A percentile compares a stretch with the other conserved stretches of the same genome.
Evolutionary conservation across 257 asterid genomes (phyloP).

Genomic region (Gardenia jasminoides): DNA sequence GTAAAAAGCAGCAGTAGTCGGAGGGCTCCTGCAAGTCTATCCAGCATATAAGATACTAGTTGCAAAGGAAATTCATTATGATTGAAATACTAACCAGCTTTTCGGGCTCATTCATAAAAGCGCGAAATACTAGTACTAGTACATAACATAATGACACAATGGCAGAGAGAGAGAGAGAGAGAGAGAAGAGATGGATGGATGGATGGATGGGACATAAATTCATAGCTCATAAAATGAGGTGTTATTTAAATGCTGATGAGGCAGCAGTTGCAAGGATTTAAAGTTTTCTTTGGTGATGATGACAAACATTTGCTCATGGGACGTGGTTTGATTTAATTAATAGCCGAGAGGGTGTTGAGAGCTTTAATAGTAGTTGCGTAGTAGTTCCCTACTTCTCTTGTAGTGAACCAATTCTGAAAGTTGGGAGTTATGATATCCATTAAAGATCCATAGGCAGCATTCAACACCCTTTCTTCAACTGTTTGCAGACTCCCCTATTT

Average conservation of each 20-base stretch:
- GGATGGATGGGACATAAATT: constrained; percentile 14
- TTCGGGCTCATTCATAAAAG: constrained; percentile 5
- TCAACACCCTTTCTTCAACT: constrained; percentile 31
- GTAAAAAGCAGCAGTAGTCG: too few relatives aligned
- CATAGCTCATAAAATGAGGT: constrained; percentile 38
- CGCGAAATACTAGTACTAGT: neutral
- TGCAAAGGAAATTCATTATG: neutral
- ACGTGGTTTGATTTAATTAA: constrained; percentile 30
- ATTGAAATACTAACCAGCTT: neutral
- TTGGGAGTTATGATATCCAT: constrained; percentile 40
- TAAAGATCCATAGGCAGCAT: constrained; percentile 29
- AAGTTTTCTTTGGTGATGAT: constrained; percentile 5
- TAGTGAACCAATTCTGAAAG: constrained; percentile 43
- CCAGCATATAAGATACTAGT: neutral
- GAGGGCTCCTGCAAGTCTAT: constrained; percentile 4
- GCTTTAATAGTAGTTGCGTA: constrained; percentile 19
- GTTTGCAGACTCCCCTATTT: constrained; percentile 38
- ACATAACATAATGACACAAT: neutral
- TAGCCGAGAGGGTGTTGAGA: constrained; percentile 16
- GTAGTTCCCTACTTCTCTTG: constrained; percentile 12
- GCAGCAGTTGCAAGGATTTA: constrained; percentile 28
- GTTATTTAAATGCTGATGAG: constrained; percentile 29
- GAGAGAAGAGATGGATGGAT: neutral
- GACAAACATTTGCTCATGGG: constrained; percentile 26
- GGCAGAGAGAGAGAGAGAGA: neutral